A percentile compares a stretch with the other conserved stretches of the same genome.
These are phyloP conservation scores for Linderniella brevidens DNA, from an alignment of 257 asterid genomes.

Conservation along the genomic window DNA sequence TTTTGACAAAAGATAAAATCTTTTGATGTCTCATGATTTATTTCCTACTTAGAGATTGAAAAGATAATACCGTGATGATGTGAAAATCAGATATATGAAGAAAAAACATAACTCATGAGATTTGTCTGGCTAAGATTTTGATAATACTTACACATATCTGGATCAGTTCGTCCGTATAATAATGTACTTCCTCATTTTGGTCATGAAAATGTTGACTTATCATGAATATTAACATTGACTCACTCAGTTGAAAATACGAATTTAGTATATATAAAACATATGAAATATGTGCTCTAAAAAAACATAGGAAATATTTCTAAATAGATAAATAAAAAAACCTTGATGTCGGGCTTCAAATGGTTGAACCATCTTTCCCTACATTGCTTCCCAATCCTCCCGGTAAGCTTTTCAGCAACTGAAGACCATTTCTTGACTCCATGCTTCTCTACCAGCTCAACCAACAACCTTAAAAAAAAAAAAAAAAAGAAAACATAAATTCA, in stretches of 20 bases:
- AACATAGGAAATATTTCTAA: too few species aligned
- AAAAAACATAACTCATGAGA: too few species aligned
- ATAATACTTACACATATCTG: too few species aligned
- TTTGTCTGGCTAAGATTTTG: too few species aligned
- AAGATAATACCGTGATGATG: too few species aligned
- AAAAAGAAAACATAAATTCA: background rate
- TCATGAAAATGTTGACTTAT: background rate
- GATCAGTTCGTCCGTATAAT: too few species aligned
- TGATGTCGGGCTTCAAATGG: conserved; percentile 63
- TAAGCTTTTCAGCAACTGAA: conserved; percentile 43
- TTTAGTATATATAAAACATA: background rate
- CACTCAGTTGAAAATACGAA: background rate
- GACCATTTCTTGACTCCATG: conserved; percentile 66
- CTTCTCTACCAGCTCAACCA: conserved; percentile 43
- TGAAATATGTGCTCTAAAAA: too few species aligned
- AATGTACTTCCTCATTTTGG: background rate
- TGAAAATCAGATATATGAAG: too few species aligned
- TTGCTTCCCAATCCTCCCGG: conserved; percentile 65
- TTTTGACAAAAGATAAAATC: too few species aligned
- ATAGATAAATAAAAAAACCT: conserved; percentile 43
- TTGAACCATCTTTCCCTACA: conserved; percentile 86
- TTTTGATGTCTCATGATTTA: too few species aligned
- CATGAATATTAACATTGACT: too few species aligned
- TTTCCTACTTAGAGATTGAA: too few species aligned
- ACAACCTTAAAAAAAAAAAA: conserved; percentile 15